These are phyloP conservation scores for Torrubiellomyces zombiae DNA, from an alignment of 2,329 filamentous ascomycete species.

Conservation along the genomic window DNA sequence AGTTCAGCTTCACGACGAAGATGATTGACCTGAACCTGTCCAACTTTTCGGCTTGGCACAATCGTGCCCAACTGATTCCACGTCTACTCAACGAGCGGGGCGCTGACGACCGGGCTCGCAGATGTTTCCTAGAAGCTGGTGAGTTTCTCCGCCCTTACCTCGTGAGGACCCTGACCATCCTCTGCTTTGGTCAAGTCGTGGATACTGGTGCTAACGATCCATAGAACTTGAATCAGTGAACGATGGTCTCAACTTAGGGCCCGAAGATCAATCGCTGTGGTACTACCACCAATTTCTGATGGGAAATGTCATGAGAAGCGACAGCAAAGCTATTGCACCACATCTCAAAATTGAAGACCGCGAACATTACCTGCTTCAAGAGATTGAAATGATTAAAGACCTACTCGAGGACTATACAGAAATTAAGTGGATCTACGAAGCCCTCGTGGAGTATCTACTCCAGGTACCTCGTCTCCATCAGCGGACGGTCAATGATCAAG, in stretches of 20 bases:
- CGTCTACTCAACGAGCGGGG: slow-evolving; percentile 54
- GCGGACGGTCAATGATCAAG: slow-evolving; percentile 19
- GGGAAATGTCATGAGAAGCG: slow-evolving; percentile 9
- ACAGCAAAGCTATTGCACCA: slow-evolving; percentile 43
- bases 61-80: slow-evolving; percentile 69
- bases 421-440: slow-evolving; percentile 77
- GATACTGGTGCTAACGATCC: too few relatives aligned
- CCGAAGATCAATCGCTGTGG: slow-evolving; percentile 91
- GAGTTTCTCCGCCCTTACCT: slow-evolving; percentile 14
- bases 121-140: slow-evolving; percentile 54
- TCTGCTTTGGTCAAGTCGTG: not conserved
- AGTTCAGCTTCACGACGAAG: slow-evolving; percentile 79
- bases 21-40: slow-evolving; percentile 78
- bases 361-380: slow-evolving; percentile 45
- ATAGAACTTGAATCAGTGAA: slow-evolving; percentile 60
- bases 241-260: slow-evolving; percentile 69
- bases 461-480: slow-evolving; percentile 36
- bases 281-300: slow-evolving; percentile 89
- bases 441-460: slow-evolving; percentile 58
- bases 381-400: slow-evolving; percentile 59
- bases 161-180: not conserved
- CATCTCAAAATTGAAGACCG: slow-evolving; percentile 45
- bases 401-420: slow-evolving; percentile 41
- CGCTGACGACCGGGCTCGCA: slow-evolving; percentile 45
- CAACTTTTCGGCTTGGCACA: slow-evolving; percentile 97